These are phyloP conservation scores for Neopestalotiopsis rosae DNA, from an alignment of 2,329 filamentous ascomycete species.

Conservation along the genomic window DNA sequence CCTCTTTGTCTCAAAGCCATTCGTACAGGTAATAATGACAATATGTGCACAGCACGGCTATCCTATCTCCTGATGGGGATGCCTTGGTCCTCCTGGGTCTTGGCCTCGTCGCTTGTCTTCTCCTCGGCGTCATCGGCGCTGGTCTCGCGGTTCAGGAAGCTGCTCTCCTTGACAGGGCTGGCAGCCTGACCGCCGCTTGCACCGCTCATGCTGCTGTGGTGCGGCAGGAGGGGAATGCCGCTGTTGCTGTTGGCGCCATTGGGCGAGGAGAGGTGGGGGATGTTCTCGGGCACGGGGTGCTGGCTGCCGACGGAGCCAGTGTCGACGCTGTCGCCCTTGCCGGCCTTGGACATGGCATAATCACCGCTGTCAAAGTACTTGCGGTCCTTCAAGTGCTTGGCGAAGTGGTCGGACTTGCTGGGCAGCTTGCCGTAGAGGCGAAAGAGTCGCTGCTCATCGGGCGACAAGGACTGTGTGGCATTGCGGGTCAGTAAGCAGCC, in stretches of 20 bases:
- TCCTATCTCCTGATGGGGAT: slow-evolving; percentile 70
- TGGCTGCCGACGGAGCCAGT: slow-evolving; percentile 93
- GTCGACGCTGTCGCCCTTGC: slow-evolving; percentile 92
- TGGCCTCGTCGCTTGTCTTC: slow-evolving; percentile 37
- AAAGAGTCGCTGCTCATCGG: slow-evolving; percentile 96
- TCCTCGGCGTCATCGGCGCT: slow-evolving; percentile 65
- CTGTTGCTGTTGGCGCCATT: slow-evolving; percentile 82
- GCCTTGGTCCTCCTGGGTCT: slow-evolving; percentile 43
- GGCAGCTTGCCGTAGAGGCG: slow-evolving; percentile 97
- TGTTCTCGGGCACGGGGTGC: slow-evolving; percentile 94
- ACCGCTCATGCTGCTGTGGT: slow-evolving; percentile 70
- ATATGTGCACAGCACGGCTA: not conserved
- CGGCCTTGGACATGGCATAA: slow-evolving; percentile 95
- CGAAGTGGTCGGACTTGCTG: slow-evolving; percentile 92
- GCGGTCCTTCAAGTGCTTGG: slow-evolving; percentile 98
- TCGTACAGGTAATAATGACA: not conserved
- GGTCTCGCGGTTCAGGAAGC: slow-evolving; percentile 83
- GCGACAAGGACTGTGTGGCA: slow-evolving; percentile 75
- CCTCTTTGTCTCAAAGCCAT: not conserved
- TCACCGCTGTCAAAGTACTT: slow-evolving; percentile 98
- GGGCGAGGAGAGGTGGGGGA: slow-evolving; percentile 83
- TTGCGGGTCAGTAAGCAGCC: not conserved
- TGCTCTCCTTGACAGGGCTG: slow-evolving; percentile 90
- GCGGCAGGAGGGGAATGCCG: slow-evolving; percentile 84
- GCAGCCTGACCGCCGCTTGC: slow-evolving; percentile 57